Base-by-base conservation (phyloP, 2,329 filamentous ascomycete species). In the Fusarium sarcochroum region DNA sequence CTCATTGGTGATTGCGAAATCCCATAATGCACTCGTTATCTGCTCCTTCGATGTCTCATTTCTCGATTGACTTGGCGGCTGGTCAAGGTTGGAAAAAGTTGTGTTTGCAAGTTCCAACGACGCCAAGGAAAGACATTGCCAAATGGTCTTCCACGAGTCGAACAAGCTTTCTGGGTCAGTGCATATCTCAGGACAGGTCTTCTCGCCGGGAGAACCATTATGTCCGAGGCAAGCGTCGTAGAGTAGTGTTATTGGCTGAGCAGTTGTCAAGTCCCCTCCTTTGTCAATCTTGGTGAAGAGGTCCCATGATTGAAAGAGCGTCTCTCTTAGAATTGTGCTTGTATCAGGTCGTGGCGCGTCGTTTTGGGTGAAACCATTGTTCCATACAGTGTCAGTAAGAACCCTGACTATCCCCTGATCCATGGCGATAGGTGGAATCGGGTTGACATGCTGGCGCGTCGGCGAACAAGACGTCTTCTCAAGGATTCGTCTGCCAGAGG, bases 71-170 rank as follows among this genome's bases (percentile, higher is more conserved):
- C 0, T 7, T 13, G 3, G 23, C 2, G 3, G 17, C 7, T 15
- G 23, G 4, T 51, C 11, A 0, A 66, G 50, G 1, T 25, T 20
- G 9, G 56, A 40, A 9, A 53, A 62, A 1, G 63, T 57, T 2
- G 32, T 40, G 1, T 25, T 45, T 2, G 41, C 62, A 13, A 62
- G 9, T 3, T 20, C 3, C 1, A 66, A n/a, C 1, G 41, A 13
- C 4, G 62, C 30, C 2, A 66, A 41, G 0, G 42, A 52, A 2
- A 66, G 32, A 8, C 56, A 66, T 1, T 66, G 56, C 62, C 62
- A 62, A 0, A 66, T 7, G 4, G 15, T 66, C 17, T 34, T 52
- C 62, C 56, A 66, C 2, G 62, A 62, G 5, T 27, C 7, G 3
- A 66, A 66, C 6, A 66, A 18, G 3, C 7, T 21, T 1, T 14